Base-by-base conservation (phyloP, 2,329 filamentous ascomycete species). In the Xylaria sp. region DNA sequence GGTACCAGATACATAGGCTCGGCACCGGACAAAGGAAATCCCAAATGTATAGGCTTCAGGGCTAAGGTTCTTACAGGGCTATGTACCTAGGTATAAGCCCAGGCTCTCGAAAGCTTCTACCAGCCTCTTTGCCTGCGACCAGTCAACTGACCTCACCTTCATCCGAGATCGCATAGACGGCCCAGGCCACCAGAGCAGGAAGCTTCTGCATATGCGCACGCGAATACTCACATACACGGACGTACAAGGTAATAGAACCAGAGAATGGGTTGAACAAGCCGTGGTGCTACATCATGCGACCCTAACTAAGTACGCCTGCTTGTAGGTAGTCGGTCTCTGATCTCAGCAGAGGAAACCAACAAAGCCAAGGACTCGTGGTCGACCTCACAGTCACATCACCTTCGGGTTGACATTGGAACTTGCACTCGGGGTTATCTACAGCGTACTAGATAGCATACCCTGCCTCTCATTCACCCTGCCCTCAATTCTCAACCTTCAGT, bases 331-430 rank as follows among this genome's bases (percentile, higher is more conserved):
- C 53, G 19, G 45, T 44, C 53, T 54, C 52, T 13, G 29, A 34
- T 34, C 11, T 34, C 29, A 6, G 29, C 9, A 7, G 29, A n/a
- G n/a, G n/a, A n/a, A n/a, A n/a, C n/a, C n/a, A n/a, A n/a, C n/a
- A n/a, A n/a, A n/a, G n/a, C n/a, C n/a, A n/a, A n/a, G n/a, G 8
- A 21, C 40, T 16, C 34, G 6, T 11, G 18, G 22, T 21, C 26
- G 41, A 51, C 26, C 46, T 24, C 37, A 24, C 39, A 8, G 37
- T 22, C 21, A 39, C 41, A 52, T 43, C n/a, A 48, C 21, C 17
- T 26, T n/a, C n/a, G n/a, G 17, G 24, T 19, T 47, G 52, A 59
- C 46, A 18, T 57, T 59, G 57, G 57, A 44, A 53, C 18, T 38
- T 22, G 8, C 19, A 18, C 38, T 39, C 48, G 24, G 22, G 26